Percentiles rank a stretch among this genome's conserved stretches.
These are phyloP conservation scores for Nannochloropsis gaditana DNA, from an alignment of 108 stramenopile species.

Conservation along the genomic window DNA sequence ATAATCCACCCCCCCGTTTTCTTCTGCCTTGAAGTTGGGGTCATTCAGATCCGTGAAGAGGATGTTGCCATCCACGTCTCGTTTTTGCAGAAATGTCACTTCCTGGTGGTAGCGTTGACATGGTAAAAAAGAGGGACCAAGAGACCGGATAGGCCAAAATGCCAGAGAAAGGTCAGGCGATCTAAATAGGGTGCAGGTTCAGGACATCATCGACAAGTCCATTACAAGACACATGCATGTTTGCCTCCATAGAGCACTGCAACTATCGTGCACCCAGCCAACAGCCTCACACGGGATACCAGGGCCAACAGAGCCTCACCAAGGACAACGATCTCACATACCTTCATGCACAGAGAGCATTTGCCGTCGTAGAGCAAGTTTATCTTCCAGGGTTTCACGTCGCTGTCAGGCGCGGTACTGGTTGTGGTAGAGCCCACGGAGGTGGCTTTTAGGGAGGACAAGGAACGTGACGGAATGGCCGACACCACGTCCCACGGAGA, in stretches of 20 bases:
- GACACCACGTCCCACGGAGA: too few species aligned
- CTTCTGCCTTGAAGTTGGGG: constrained; percentile 17
- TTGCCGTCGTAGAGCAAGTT: constrained; percentile 18
- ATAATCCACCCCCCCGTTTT: constrained; percentile 15
- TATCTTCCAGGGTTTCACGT: constrained; percentile 4
- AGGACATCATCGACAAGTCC: too few species aligned
- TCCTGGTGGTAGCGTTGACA: background rate
- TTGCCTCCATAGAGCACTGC: too few species aligned
- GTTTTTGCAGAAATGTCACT: background rate
- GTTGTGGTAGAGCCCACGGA: background rate
- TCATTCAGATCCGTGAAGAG: constrained; percentile 15
- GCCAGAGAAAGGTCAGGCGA: too few species aligned
- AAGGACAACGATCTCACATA: background rate
- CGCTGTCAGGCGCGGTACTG: background rate
- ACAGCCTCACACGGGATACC: too few species aligned
- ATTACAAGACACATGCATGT: too few species aligned
- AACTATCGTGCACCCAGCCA: too few species aligned
- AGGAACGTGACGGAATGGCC: background rate
- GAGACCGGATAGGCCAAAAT: too few species aligned
- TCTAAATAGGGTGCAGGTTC: too few species aligned
- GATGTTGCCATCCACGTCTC: background rate
- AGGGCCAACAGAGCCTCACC: too few species aligned
- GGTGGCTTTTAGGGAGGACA: background rate
- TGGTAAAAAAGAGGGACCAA: too few species aligned
- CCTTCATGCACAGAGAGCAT: background rate